Conservation (phyloP, 345 rosid species). For the Theobroma cacao region DNA sequence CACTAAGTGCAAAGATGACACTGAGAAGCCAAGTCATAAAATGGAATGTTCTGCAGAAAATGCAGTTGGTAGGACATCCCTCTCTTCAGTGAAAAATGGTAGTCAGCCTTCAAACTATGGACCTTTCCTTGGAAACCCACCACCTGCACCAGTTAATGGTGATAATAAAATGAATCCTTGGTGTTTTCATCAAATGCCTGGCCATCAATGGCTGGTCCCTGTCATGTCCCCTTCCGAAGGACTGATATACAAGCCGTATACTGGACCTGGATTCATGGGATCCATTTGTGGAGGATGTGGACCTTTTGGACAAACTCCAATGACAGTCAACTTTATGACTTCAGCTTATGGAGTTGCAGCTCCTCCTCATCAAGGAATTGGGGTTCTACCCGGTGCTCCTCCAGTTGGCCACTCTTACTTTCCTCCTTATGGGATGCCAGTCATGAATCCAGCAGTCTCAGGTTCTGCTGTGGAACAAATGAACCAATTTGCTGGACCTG, state of each 20-base stretch:
- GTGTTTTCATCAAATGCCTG: constrained; percentile 41
- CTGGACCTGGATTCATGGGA: constrained; percentile 51
- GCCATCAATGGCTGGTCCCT: constrained; percentile 84
- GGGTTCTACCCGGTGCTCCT: constrained; percentile 40
- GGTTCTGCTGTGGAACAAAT: constrained; percentile 50
- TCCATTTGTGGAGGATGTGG: constrained; percentile 44
- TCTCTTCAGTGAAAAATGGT: constrained; percentile 32
- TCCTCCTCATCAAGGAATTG: constrained; percentile 48
- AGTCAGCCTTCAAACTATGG: constrained; percentile 38
- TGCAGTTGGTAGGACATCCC: constrained; percentile 42
- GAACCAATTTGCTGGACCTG: constrained; percentile 36
- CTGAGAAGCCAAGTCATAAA: constrained; percentile 38
- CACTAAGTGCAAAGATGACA: constrained; percentile 31
- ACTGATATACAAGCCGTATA: constrained; percentile 79
- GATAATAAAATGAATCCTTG: constrained; percentile 34
- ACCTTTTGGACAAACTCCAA: constrained; percentile 44
- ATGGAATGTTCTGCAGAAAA: constrained; percentile 61
- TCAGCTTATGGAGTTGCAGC: constrained; percentile 44
- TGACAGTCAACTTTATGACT: constrained; percentile 41
- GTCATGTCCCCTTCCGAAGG: constrained; percentile 93
- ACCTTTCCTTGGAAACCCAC: constrained; percentile 33
- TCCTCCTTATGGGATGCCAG: constrained; percentile 63
- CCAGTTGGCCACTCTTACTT: constrained; percentile 57
- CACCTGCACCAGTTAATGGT: constrained; percentile 19
- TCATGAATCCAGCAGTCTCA: constrained; percentile 37